These are phyloP conservation scores for Gleditsia sinensis DNA, from an alignment of 306 rosid species.

Conservation along the genomic window DNA sequence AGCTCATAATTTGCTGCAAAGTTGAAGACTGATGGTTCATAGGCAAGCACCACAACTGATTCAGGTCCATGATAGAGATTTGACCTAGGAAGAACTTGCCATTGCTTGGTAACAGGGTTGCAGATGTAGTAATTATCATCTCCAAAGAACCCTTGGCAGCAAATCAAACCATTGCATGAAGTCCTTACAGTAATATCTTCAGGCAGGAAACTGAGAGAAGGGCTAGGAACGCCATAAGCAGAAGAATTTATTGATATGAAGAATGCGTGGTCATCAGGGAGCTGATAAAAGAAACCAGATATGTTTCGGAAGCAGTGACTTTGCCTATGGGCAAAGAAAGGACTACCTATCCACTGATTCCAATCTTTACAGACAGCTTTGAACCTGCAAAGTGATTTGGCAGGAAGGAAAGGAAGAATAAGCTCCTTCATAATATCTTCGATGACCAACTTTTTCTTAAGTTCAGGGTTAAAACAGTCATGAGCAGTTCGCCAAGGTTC, in stretches of 20 bases:
- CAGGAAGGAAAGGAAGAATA: conserved; percentile 42
- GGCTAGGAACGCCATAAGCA: conserved; percentile 40
- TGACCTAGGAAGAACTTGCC: conserved; percentile 34
- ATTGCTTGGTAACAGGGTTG: conserved; percentile 42
- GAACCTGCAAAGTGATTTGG: conserved; percentile 47
- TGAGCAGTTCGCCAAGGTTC: not conserved
- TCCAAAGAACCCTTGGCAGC: conserved; percentile 27
- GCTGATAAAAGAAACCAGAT: conserved; percentile 45
- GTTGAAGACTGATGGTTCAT: conserved; percentile 31
- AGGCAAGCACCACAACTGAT: conserved; percentile 35
- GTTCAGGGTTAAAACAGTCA: not conserved
- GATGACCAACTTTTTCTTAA: not conserved
- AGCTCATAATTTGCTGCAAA: conserved; percentile 39
- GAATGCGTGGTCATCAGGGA: not conserved
- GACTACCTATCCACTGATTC: conserved; percentile 34
- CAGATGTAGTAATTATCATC: conserved; percentile 37
- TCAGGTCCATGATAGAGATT: conserved; percentile 22
- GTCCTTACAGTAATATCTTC: conserved; percentile 10
- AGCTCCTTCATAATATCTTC: conserved; percentile 18
- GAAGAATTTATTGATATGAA: conserved; percentile 33
- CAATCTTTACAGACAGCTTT: conserved; percentile 43
- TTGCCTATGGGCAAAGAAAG: conserved; percentile 38
- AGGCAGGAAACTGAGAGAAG: conserved; percentile 37
- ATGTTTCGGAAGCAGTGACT: conserved; percentile 19
- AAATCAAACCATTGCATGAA: conserved; percentile 42